Evolutionary conservation across 805 yeast genomes (phyloP).

Genomic region (Henningerozyma blattae): DNA sequence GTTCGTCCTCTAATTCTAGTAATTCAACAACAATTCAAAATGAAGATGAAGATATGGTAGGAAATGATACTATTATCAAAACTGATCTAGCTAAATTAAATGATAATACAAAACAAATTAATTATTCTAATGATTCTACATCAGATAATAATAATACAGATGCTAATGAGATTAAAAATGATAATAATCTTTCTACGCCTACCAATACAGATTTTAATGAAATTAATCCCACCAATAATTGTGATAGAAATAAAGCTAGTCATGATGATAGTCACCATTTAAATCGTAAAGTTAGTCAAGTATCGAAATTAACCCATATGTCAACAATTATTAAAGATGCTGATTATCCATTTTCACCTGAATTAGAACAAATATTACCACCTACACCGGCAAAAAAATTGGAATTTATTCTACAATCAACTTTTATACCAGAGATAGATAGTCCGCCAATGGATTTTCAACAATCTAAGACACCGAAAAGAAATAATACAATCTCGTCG

Average conservation of each 20-base stretch:
- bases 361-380: conserved; percentile 37
- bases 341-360: conserved; percentile 36
- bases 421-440: conserved; percentile 14
- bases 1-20: neutral
- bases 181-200: too few species aligned
- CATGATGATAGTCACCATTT: too few species aligned
- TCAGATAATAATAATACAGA: too few species aligned
- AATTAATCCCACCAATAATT: neutral
- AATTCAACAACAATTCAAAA: neutral
- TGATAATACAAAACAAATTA: too few species aligned
- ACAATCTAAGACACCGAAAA: neutral
- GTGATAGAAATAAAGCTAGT: too few species aligned
- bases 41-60: too few species aligned
- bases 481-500: neutral
- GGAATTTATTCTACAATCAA: conserved; percentile 29
- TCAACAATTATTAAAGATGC: conserved; percentile 19
- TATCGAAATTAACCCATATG: conserved; percentile 13
- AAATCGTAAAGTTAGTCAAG: conserved; percentile 6
- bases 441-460: neutral
- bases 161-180: too few species aligned
- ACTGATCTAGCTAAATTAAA: too few species aligned
- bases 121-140: too few species aligned
- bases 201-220: too few species aligned
- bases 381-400: conserved; percentile 59
- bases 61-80: too few species aligned